Percentiles rank a stretch among this genome's conserved stretches.
These are phyloP conservation scores for Rhizoclosmatium globosum DNA, from an alignment of 192 early-diverging fungal species.

Conservation along the genomic window DNA sequence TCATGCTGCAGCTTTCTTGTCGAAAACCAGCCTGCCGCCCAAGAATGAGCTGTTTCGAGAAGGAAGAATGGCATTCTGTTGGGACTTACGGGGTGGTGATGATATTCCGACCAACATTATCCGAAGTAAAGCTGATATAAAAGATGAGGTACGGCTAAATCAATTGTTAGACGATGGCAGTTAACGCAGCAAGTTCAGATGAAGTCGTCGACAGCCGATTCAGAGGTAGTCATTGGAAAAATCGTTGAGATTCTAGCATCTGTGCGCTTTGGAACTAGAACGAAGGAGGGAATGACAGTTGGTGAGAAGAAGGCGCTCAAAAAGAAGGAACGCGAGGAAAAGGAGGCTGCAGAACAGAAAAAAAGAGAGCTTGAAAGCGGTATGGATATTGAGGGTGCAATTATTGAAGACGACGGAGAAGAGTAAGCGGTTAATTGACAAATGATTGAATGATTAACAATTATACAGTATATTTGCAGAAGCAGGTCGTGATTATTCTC, in stretches of 20 bases:
- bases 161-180: background rate
- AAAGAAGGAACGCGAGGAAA: slow-evolving; percentile 47
- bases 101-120: slow-evolving; percentile 77
- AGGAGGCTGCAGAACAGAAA: slow-evolving; percentile 35
- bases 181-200: background rate
- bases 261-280: slow-evolving; percentile 51
- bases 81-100: slow-evolving; percentile 63
- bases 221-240: slow-evolving; percentile 77
- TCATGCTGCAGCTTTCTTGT: slow-evolving; percentile 49
- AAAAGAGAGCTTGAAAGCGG: slow-evolving; percentile 6
- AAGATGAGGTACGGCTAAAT: slow-evolving; percentile 36
- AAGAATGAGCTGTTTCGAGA: slow-evolving; percentile 77
- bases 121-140: slow-evolving; percentile 77
- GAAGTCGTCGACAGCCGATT: slow-evolving; percentile 46
- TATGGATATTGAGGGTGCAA: slow-evolving; percentile 28
- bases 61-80: slow-evolving; percentile 80
- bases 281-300: slow-evolving; percentile 21
- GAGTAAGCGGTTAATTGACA: slow-evolving; percentile 43
- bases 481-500: slow-evolving; percentile 77
- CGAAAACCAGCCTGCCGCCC: slow-evolving; percentile 43
- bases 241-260: slow-evolving; percentile 68
- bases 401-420: slow-evolving; percentile 63
- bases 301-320: slow-evolving; percentile 53
- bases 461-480: slow-evolving; percentile 81
- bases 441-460: background rate